These are phyloP conservation scores for Casuarina glauca DNA, from an alignment of 306 rosid species.

Conservation along the genomic window DNA sequence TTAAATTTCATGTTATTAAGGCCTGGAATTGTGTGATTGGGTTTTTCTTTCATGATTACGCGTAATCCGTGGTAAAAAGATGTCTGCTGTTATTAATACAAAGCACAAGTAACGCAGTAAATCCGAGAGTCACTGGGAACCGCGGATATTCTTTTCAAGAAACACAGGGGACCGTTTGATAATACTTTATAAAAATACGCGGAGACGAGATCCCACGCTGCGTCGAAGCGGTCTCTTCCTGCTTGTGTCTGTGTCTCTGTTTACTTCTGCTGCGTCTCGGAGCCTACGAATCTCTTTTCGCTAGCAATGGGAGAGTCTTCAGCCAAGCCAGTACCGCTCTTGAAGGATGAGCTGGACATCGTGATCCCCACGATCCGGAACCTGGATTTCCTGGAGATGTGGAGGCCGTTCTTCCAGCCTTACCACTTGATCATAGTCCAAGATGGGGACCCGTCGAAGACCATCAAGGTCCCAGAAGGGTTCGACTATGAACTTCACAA, in stretches of 20 bases:
- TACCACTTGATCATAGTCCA: constrained; percentile 81
- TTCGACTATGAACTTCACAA: constrained; percentile 76
- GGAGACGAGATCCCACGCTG: constrained; percentile 6
- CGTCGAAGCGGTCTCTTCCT: neutral
- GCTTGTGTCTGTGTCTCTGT: neutral
- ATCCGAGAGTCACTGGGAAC: too few relatives aligned
- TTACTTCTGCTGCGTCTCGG: neutral
- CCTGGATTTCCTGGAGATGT: constrained; percentile 88
- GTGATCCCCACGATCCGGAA: constrained; percentile 89
- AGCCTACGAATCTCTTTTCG: neutral
- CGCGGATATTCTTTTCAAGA: too few relatives aligned
- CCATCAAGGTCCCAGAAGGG: constrained; percentile 65
- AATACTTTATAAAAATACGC: neutral
- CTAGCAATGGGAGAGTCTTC: constrained; percentile 48
- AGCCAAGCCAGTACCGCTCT: constrained; percentile 40
- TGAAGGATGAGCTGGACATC: constrained; percentile 81
- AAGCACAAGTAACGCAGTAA: too few relatives aligned
- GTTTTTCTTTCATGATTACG: too few relatives aligned
- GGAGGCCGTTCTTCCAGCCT: constrained; percentile 74
- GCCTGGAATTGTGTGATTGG: too few relatives aligned
- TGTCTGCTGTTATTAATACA: too few relatives aligned
- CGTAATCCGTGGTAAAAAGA: too few relatives aligned
- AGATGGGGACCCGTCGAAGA: constrained; percentile 77
- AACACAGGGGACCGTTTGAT: too few relatives aligned
- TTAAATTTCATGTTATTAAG: too few relatives aligned